Evolutionary conservation across 768 basidiomycete genomes (phyloP), one percentile per base, ranked within the genome.

Genomic region (Collybia nuda): DNA sequence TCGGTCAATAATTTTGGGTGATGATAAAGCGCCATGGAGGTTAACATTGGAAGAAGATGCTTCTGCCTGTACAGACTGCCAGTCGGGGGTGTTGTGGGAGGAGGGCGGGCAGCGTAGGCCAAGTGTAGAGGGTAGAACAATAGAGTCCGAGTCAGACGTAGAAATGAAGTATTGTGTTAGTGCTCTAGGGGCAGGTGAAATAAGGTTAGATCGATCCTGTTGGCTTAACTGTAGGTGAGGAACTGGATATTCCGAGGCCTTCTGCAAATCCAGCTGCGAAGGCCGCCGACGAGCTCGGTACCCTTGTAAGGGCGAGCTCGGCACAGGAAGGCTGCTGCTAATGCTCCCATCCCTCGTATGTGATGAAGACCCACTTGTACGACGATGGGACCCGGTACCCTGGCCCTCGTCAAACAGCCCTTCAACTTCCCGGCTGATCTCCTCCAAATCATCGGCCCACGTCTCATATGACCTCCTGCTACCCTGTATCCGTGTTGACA

Each of bases 131-230:
- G 89, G 89, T 1, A 91, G 66, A 9, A 72, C 58, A 41, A 91
- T 81, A 6, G 69, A 56, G n/a, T 74, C 69, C 12, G 76, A 70
- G 56, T 83, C 79, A 22, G 77, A 67, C 3, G 75, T 71, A 8
- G 84, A 80, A 46, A 78, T 84, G 32, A 87, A 75, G 58, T 84
- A 89, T 64, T 88, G 84, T 1, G 90, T 90, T 32, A 92, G 60
- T 2, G 90, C 87, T 35, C 88, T 78, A 1, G 90, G 88, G 7
- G 90, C 77, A 22, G 83, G 86, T 0, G 88, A 69, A 47, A 90
- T 68, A 24, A 89, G 76, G 41, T 76, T 65, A 37, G 74, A 73
- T 21, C 85, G 78, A 39, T 74, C 70, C 47, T 78, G 78, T 40
- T 68, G 70, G 1, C 81, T 79, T 35, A 81, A 75, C 47, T 74